Percentiles rank a stretch among this genome's conserved stretches.
Conservation (phyloP, 345 rosid genomes). For the Citrus trifoliata region DNA sequence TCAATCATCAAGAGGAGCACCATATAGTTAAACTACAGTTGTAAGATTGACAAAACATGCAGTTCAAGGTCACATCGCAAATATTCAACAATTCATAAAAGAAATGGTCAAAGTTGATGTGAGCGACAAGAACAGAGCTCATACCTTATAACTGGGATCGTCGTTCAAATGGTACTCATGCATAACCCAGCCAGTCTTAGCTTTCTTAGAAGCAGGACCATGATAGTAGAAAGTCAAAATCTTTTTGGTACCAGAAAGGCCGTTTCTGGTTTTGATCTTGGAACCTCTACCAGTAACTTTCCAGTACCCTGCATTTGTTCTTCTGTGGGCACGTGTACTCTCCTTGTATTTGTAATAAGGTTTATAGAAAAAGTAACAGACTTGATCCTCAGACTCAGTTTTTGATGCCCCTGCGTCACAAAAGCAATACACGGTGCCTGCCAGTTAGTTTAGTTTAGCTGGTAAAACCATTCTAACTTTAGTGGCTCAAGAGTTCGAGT, state of each 20-base stretch:
- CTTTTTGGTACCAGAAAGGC: constrained; percentile 37
- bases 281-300: constrained; percentile 38
- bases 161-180: not conserved
- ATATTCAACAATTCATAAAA: not conserved
- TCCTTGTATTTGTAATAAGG: constrained; percentile 1
- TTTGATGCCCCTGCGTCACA: not conserved
- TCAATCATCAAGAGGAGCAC: not conserved
- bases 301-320: constrained; percentile 37
- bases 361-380: constrained; percentile 34
- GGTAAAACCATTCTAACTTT: no score
- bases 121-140: not conserved
- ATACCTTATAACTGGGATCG: not conserved
- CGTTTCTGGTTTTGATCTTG: constrained; percentile 4
- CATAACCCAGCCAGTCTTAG: constrained; percentile 6
- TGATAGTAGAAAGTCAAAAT: constrained; percentile 25
- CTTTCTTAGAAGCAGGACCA: not conserved
- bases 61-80: not conserved
- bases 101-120: no score
- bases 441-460: no score
- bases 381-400: constrained; percentile 11
- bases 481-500: not conserved
- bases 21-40: not conserved
- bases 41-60: not conserved
- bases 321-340: constrained; percentile 21
- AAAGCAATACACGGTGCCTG: no score